Percentiles rank a stretch among this genome's conserved stretches.
Conservation (phyloP, 2,329 filamentous ascomycete species). For the Zymoseptoria crescenta region DNA sequence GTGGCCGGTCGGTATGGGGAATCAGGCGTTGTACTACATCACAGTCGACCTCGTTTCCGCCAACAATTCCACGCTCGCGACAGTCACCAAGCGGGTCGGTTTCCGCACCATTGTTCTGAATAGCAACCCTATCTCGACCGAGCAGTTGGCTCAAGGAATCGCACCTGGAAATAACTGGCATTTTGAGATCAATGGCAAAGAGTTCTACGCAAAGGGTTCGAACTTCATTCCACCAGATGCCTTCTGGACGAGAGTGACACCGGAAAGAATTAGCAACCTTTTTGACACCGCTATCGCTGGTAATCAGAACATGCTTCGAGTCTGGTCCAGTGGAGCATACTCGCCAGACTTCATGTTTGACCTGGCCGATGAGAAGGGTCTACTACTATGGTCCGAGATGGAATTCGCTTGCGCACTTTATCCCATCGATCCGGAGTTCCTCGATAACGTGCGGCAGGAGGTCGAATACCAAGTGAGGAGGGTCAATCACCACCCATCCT, state of each 20-base stretch:
- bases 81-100: slow-evolving; percentile 48
- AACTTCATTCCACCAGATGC: slow-evolving; percentile 57
- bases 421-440: slow-evolving; percentile 46
- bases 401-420: slow-evolving; percentile 56
- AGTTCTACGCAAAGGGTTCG: slow-evolving; percentile 57
- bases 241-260: slow-evolving; percentile 55
- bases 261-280: slow-evolving; percentile 43
- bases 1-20: slow-evolving; percentile 53
- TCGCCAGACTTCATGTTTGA: slow-evolving; percentile 56
- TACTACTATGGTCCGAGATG: slow-evolving; percentile 57
- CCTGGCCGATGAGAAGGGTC: slow-evolving; percentile 52
- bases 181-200: slow-evolving; percentile 57
- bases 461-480: slow-evolving; percentile 54
- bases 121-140: slow-evolving; percentile 45
- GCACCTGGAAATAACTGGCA: slow-evolving; percentile 54
- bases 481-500: slow-evolving; percentile 49
- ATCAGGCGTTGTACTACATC: slow-evolving; percentile 51
- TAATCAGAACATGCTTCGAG: slow-evolving; percentile 58
- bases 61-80: slow-evolving; percentile 31
- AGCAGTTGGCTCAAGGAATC: slow-evolving; percentile 47
- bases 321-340: slow-evolving; percentile 56
- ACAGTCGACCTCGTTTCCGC: slow-evolving; percentile 41
- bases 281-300: slow-evolving; percentile 49
- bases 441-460: slow-evolving; percentile 50
- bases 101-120: slow-evolving; percentile 58